A percentile compares a stretch with the other conserved stretches of the same genome.
These are phyloP conservation scores for Hortiboletus campestris DNA, from an alignment of 768 basidiomycete genomes.

Conservation along the genomic window DNA sequence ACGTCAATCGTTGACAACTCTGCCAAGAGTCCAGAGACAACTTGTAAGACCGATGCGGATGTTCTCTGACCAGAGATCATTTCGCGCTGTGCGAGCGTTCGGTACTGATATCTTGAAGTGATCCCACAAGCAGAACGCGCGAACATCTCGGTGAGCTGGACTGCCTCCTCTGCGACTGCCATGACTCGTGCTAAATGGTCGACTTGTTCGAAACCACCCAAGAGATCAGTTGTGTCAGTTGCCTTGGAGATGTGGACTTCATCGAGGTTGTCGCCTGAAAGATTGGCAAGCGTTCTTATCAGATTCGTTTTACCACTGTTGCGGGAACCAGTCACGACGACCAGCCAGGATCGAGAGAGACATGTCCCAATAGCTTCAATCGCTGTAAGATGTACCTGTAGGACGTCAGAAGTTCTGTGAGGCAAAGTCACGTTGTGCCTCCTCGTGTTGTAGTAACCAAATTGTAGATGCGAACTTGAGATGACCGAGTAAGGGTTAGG, in stretches of 20 bases:
- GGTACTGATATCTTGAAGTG: conserved; percentile 16
- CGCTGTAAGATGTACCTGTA: conserved; percentile 61
- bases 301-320: conserved; percentile 79
- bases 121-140: conserved; percentile 35
- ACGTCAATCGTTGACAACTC: conserved; percentile 21
- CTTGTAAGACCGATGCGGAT: conserved; percentile 21
- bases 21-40: conserved; percentile 28
- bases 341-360: conserved; percentile 76
- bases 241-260: conserved; percentile 81
- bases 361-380: conserved; percentile 77
- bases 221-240: conserved; percentile 89
- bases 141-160: conserved; percentile 38
- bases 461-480: conserved; percentile 50
- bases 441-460: conserved; percentile 57
- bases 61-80: conserved; percentile 18
- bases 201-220: conserved; percentile 95
- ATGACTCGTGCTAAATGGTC: conserved; percentile 47
- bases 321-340: conserved; percentile 79
- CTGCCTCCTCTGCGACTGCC: conserved; percentile 39
- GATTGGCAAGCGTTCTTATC: conserved; percentile 64
- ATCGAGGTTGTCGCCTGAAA: conserved; percentile 64
- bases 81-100: conserved; percentile 11
- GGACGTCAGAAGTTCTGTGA: conserved; percentile 46
- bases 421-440: conserved; percentile 34
- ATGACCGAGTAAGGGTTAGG: conserved; percentile 36